Conservation (phyloP, 2,329 filamentous ascomycete genomes). For the Botrytis fabae region DNA sequence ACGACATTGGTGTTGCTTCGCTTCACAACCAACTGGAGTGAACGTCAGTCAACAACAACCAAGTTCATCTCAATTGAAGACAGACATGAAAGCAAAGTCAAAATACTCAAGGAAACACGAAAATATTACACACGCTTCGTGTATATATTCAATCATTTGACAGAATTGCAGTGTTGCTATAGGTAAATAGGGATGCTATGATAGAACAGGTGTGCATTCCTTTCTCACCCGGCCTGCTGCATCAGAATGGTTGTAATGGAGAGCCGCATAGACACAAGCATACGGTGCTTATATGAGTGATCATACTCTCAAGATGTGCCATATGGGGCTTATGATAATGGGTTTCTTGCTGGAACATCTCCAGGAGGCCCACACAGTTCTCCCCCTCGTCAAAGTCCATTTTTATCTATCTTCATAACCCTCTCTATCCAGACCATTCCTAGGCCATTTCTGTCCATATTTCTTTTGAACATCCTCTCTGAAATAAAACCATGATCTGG, state of each 20-base stretch:
- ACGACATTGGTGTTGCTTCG: conserved; percentile 9
- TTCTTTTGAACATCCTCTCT: background rate
- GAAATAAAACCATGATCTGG: background rate
- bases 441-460: background rate
- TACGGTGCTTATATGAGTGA: background rate
- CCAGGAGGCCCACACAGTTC: no score
- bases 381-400: background rate
- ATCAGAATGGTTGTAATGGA: background rate
- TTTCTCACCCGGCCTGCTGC: background rate
- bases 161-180: background rate
- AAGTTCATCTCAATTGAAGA: background rate
- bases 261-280: no score
- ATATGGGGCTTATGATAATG: background rate
- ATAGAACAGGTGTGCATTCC: background rate
- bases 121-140: background rate
- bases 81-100: background rate
- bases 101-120: no score
- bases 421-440: background rate
- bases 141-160: background rate
- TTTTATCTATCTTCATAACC: background rate
- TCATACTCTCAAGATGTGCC: background rate
- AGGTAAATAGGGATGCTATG: no score
- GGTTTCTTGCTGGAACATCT: background rate
- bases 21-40: background rate
- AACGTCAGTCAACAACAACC: background rate